Evolutionary conservation across 2,329 filamentous ascomycete genomes (phyloP).

Genomic region (Fusarium lateritium): DNA sequence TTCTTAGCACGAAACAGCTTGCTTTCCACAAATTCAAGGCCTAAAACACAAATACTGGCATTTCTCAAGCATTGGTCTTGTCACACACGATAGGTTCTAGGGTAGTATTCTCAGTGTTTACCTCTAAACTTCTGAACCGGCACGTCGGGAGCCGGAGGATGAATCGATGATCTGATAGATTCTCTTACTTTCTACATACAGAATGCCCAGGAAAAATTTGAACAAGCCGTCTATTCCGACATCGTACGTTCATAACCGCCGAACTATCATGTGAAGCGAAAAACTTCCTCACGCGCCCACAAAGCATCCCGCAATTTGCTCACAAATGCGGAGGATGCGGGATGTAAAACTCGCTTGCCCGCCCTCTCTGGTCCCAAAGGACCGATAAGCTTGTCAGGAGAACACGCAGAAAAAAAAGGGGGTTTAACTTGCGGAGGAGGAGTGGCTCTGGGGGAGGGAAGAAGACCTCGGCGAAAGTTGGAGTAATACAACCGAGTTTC

Average conservation of each 20-base stretch:
- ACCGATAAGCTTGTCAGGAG: conserved; percentile 33
- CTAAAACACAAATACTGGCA: no score
- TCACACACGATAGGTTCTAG: neutral
- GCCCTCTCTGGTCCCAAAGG: conserved; percentile 23
- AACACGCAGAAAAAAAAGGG: conserved; percentile 20
- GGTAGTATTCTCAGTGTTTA: neutral
- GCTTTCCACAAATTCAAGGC: no score
- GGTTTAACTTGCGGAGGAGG: conserved; percentile 19
- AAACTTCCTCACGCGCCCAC: conserved; percentile 13
- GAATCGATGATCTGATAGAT: conserved; percentile 4
- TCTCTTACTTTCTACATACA: neutral
- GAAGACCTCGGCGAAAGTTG: conserved; percentile 14
- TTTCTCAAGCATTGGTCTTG: no score
- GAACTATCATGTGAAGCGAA: conserved; percentile 18
- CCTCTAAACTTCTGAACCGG: accelerated
- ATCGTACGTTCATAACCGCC: conserved; percentile 19
- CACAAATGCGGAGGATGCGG: conserved; percentile 39
- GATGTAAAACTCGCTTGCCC: conserved; percentile 34
- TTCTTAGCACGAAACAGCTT: no score
- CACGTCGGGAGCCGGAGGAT: neutral
- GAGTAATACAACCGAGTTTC: conserved; percentile 25
- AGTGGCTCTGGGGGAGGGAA: conserved; percentile 37
- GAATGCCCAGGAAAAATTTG: neutral
- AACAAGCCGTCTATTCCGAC: neutral
- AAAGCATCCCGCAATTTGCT: conserved; percentile 7